These are phyloP conservation scores for Paraphaeosphaeria sporulosa DNA, from an alignment of 2,329 filamentous ascomycete genomes.

Conservation along the genomic window DNA sequence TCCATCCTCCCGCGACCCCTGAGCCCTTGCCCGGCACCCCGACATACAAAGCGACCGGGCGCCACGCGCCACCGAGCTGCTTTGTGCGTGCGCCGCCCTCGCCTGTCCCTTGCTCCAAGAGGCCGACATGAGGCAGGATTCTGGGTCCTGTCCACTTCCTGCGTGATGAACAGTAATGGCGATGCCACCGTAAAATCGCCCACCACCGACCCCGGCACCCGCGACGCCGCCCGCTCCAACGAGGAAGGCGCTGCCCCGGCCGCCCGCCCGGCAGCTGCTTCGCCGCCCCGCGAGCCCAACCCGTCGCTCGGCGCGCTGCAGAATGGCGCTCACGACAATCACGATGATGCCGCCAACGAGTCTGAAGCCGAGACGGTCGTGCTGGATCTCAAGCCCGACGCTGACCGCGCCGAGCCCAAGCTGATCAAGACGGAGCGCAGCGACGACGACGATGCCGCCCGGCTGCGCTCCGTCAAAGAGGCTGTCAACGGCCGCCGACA, in stretches of 20 bases:
- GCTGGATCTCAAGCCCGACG: constrained; percentile 52
- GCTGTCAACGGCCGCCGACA: constrained; percentile 36
- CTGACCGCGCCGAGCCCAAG: constrained; percentile 50
- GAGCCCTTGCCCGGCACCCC: background rate
- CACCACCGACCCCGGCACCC: constrained; percentile 16
- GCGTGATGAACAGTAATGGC: constrained; percentile 52
- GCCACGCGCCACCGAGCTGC: constrained; percentile 21
- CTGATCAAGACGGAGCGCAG: constrained; percentile 50
- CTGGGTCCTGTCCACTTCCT: constrained; percentile 46
- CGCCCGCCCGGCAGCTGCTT: constrained; percentile 15
- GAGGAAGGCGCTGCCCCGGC: constrained; percentile 23
- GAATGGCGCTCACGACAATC: constrained; percentile 34
- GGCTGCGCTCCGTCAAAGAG: constrained; percentile 39
- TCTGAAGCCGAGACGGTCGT: constrained; percentile 61
- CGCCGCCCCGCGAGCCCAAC: constrained; percentile 23
- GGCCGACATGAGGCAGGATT: constrained; percentile 51
- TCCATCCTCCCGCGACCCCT: constrained; percentile 2
- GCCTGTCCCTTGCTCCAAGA: constrained; percentile 15
- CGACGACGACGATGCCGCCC: constrained; percentile 38
- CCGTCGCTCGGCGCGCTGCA: constrained; percentile 17
- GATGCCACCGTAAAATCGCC: constrained; percentile 41
- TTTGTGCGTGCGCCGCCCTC: constrained; percentile 29
- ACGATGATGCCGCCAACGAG: constrained; percentile 50
- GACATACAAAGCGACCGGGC: constrained; percentile 11
- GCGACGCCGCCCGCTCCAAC: constrained; percentile 24